Evolutionary conservation across 2,329 filamentous ascomycete genomes (phyloP), one percentile per base, ranked within the genome.

Genomic region (Calonectria pseudoturangicola): DNA sequence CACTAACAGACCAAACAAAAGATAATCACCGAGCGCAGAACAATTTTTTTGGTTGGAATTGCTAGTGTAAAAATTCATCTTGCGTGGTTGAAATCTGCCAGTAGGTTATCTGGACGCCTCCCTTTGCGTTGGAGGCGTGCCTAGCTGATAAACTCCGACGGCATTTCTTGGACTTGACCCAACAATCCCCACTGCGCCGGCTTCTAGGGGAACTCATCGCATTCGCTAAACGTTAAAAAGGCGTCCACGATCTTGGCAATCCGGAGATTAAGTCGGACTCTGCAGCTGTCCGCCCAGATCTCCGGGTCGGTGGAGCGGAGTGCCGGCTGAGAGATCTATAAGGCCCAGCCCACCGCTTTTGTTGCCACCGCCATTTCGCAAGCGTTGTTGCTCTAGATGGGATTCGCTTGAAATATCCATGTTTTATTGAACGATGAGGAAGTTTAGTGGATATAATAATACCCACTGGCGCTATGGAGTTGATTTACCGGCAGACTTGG

Each of bases 131-230:
- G 16, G 27, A 36, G 27, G 8, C 15, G 27, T 18, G 10, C 13
- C 15, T 27, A 25, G 6, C 13, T 16, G 13, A 25, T 60, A 60
- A 60, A 60, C 54, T 39, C 54, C 54, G 54, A 27, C 54, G 54
- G 54, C 21, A 60, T 41, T 60, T 25, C 8, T 12, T 36, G 27
- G 3, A 7, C 4, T 27, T 12, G 7, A 33, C 4, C 28, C n/a
- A 16, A 25, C 13, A 60, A 60, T n/a, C 33, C n/a, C 54, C 54
- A 39, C 54, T 21, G n/a, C 3, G 9, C 5, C 33, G 12, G 21
- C 33, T 36, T 3, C 33, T 8, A 5, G 21, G 33, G 50, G n/a
- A n/a, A 3, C 15, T 41, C n/a, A 18, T 60, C 54, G 54, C 54
- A 60, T 41, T 60, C 54, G 54, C 54, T 28, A 5, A 60, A 60